These are phyloP conservation scores for Lactifluus piperatus DNA, from an alignment of 768 basidiomycete species.

Conservation along the genomic window DNA sequence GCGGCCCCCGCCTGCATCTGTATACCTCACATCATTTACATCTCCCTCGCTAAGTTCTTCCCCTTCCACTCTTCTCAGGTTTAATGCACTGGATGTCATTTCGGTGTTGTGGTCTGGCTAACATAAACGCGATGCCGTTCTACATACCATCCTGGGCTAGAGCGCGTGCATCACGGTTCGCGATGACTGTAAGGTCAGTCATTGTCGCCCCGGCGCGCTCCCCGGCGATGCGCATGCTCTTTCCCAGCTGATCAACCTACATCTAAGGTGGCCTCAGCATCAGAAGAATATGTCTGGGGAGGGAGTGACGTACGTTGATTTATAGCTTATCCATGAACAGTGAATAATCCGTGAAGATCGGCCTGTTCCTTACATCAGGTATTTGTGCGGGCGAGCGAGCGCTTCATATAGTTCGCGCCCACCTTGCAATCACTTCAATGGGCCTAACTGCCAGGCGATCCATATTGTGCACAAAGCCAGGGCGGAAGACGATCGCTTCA, in stretches of 20 bases:
- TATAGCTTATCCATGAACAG: constrained; percentile 3
- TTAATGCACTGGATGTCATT: too few relatives aligned
- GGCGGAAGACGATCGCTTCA: constrained; percentile 64
- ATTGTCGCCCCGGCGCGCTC: constrained; percentile 37
- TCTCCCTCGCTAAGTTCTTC: background rate
- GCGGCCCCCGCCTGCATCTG: too few relatives aligned
- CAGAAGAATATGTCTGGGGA: too few relatives aligned
- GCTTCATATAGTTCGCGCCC: constrained; percentile 15
- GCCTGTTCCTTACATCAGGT: background rate
- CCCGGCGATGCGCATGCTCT: constrained; percentile 47
- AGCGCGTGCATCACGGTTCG: constrained; percentile 27
- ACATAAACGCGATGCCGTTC: background rate
- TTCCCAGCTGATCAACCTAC: constrained; percentile 45
- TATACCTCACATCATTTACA: background rate
- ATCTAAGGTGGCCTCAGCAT: too few relatives aligned
- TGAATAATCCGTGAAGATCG: constrained; percentile 1
- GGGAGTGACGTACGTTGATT: background rate
- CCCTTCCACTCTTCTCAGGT: background rate
- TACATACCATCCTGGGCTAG: background rate
- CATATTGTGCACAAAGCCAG: constrained; percentile 42
- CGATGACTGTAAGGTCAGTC: constrained; percentile 43
- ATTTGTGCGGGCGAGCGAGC: background rate
- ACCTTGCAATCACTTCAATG: constrained; percentile 38
- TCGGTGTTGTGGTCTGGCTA: too few relatives aligned
- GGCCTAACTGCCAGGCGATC: constrained; percentile 32